Base-by-base conservation (phyloP, 2,329 filamentous ascomycete genomes). In the Cyphellophora europaea region DNA sequence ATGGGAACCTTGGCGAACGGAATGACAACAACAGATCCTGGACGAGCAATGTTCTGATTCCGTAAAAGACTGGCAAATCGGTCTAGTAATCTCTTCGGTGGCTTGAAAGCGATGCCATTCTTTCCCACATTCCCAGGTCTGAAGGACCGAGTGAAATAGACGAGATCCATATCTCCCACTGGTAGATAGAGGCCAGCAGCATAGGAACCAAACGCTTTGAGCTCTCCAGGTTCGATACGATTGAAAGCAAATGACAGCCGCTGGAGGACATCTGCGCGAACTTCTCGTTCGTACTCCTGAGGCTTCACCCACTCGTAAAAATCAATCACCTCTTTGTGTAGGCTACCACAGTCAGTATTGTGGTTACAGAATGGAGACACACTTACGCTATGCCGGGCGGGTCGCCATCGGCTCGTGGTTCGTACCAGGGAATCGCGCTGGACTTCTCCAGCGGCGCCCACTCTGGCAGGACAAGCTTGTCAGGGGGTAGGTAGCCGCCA, bases 161-260 rank as follows among this genome's bases (percentile, higher is more conserved):
- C 91, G 31, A 98, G 67, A 54, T 98, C 91, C 78, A 98, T 93
- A 54, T 98, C 91, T 11, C 84, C 86, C 1, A 82, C 79, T 5
- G 80, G 80, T 6, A 85, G 65, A 53, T 83, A 84, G 5, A 86
- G 65, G 0, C 83, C 86, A 3, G 86, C 86, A 48, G 86, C 88
- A 58, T 88, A 98, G 0, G 91, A 96, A n/a, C 91, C 91, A 55
- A 98, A 98, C 6, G 80, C 70, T 19, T 72, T 66, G 5, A 95
- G 65, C 32, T 79, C 68, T 30, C 75, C 72, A 10, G 65, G 59
- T 49, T 77, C 80, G 32, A 65, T 63, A 11, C 56, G 65, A 39
- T 66, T 67, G 50, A 93, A 69, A 2, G 70, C 67, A 12, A 55
- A 53, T 32, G 76, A 67, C 2, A 96, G 65, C 12, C 85, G 77